Evolutionary conservation across 2,329 filamentous ascomycete genomes (phyloP), one percentile per base, ranked within the genome.

Genomic region (Myrmaecium sp.): DNA sequence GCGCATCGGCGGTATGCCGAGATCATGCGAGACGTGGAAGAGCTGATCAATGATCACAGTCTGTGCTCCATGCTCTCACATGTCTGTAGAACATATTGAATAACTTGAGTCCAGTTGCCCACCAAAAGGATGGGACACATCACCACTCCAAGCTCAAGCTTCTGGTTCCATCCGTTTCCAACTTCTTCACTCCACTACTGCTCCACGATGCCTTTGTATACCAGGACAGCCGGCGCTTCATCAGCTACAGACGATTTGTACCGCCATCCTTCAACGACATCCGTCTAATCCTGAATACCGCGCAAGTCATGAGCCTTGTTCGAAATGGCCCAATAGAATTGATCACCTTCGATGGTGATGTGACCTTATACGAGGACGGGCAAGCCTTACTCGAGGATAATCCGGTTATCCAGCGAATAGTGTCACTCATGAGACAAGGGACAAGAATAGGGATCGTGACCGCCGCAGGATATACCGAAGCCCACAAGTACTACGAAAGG

Each of bases 191-290:
- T 0, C 67, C 76, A 4, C 59, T 95, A 3, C 75, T 79, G 3
- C 68, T 95, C 6, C 81, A 86, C 45, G 80, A 83, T 25, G 86
- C 86, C 5, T 95, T 95, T 57, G 74, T 74, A 38, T 86, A 80
- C 52, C 89, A 95, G 53, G 89, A 98, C 49, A 57, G 65, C 31
- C 74, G 74, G 36, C 73, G 89, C 5, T 78, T 75, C 51, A 98
- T 98, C 43, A 92, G 82, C 15, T 82, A 76, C 2, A 68, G 89
- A 14, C 74, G 89, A 33, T 95, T 94, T 47, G 89, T 98, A 2
- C 79, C 86, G 1, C 89, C 89, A 0, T 92, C 81, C 2, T 98
- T 98, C 65, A 98, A 98, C 55, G 89, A 98, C 47, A 73, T 98
- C 32, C 74, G 89, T 2, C 64, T 94, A 14, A 77, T 92, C 27